phyloP scores from a whole-genome alignment of 805 yeast genomes.

The Nakazawaea ambrosiae region DNA sequence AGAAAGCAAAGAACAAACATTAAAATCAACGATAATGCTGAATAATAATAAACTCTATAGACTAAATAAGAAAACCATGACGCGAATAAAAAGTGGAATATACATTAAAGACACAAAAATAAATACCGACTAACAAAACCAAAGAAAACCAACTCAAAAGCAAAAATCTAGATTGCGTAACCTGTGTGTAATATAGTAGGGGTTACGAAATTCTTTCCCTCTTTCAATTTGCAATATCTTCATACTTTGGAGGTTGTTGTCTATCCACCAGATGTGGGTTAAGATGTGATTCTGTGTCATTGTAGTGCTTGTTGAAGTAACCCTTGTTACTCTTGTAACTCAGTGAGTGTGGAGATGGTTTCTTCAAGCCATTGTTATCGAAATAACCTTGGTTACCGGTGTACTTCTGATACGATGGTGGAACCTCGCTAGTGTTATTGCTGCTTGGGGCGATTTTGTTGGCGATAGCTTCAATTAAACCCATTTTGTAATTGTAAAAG shows the following conservation, averaged over 20 bases:
- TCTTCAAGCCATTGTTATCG: constrained; percentile 5
- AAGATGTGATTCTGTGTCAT: background rate
- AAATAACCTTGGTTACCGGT: constrained; percentile 7
- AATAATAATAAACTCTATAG: no score
- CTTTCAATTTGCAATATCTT: no score
- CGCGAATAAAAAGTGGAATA: no score
- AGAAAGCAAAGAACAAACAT: no score
- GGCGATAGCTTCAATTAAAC: constrained; percentile 1
- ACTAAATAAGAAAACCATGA: no score
- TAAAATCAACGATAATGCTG: no score
- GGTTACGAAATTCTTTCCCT: no score
- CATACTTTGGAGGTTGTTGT: background rate
- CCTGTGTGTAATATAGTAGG: no score
- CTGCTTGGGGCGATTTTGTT: background rate
- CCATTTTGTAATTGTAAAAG: constrained; percentile 1
- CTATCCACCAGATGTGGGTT: constrained; percentile 1
- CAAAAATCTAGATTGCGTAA: no score
- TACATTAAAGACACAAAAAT: no score
- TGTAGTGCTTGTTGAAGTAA: constrained; percentile 4
- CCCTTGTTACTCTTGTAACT: constrained; percentile 5
- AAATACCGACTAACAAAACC: no score
- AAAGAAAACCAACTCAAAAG: no score
- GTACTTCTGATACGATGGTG: background rate
- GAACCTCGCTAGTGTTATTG: background rate
- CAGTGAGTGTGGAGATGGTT: constrained; percentile 3